phyloP scores from a whole-genome alignment of 768 basidiomycete genomes.

The Termitomyces sp. region DNA sequence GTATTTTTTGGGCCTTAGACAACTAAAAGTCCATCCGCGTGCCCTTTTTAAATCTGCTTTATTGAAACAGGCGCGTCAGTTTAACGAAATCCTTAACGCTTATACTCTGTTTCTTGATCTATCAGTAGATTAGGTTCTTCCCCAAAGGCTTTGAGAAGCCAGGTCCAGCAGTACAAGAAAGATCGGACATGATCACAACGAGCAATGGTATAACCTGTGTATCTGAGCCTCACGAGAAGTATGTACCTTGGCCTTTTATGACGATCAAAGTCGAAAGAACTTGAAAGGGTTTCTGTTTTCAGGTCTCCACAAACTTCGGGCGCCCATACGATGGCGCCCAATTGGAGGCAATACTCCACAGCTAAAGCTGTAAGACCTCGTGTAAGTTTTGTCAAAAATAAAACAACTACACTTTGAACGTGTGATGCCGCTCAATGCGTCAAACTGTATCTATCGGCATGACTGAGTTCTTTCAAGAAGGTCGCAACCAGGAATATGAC shows the following conservation, averaged over 20 bases:
- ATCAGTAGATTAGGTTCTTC: too few relatives aligned
- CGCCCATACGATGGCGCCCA: background rate
- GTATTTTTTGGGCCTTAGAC: too few relatives aligned
- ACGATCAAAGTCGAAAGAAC: background rate
- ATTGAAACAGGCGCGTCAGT: too few relatives aligned
- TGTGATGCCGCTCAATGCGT: background rate
- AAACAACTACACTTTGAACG: background rate
- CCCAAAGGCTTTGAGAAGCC: background rate
- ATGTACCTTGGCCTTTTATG: too few relatives aligned
- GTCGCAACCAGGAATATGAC: background rate
- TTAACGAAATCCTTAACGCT: too few relatives aligned
- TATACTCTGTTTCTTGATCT: too few relatives aligned
- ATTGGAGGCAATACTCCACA: background rate
- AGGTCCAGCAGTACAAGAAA: background rate
- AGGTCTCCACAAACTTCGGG: background rate
- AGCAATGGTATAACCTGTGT: background rate
- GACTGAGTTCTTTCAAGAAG: background rate
- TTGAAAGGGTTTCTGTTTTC: background rate
- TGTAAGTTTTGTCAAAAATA: too few relatives aligned
- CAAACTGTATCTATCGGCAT: too few relatives aligned
- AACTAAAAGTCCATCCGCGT: too few relatives aligned
- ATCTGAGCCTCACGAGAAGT: background rate
- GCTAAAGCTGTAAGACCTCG: background rate
- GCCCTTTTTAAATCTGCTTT: too few relatives aligned
- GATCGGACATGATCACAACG: too few relatives aligned